Evolutionary conservation across 306 rosid genomes (phyloP).

Genomic region (Lagenaria siceraria): DNA sequence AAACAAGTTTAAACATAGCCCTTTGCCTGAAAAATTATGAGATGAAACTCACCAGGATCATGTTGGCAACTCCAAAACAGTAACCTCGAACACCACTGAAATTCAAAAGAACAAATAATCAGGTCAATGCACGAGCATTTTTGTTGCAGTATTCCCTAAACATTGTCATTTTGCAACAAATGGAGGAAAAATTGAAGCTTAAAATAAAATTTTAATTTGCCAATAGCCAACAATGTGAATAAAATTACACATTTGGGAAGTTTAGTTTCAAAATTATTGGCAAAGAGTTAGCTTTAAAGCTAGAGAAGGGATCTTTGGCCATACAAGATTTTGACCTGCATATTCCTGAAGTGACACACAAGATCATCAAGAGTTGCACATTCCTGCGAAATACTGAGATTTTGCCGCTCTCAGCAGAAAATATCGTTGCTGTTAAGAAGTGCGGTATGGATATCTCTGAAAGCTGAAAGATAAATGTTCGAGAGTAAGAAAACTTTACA

Average conservation of each 20-base stretch:
- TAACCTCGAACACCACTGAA: constrained; percentile 91
- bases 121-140: constrained; percentile 10
- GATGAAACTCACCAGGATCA: constrained; percentile 67
- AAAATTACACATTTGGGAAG: background rate
- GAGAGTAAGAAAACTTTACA: background rate
- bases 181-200: background rate
- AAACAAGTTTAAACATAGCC: background rate
- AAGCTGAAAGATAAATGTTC: constrained; percentile 34
- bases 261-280: background rate
- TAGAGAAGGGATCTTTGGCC: constrained; percentile 45
- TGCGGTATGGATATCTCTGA: constrained; percentile 87
- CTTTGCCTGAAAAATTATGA: background rate
- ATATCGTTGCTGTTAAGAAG: constrained; percentile 77
- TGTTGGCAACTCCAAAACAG: constrained; percentile 86
- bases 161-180: background rate
- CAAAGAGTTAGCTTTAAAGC: background rate
- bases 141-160: constrained; percentile 1
- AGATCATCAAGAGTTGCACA: constrained; percentile 54
- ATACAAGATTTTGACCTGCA: constrained; percentile 99
- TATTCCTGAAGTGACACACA: constrained; percentile 75
- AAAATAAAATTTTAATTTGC: background rate
- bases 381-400: constrained; percentile 54
- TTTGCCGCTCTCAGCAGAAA: constrained; percentile 76
- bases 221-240: background rate
- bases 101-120: constrained; percentile 23